These are phyloP conservation scores for Penicillium sp. DNA, from an alignment of 2,329 filamentous ascomycete species.

Conservation along the genomic window DNA sequence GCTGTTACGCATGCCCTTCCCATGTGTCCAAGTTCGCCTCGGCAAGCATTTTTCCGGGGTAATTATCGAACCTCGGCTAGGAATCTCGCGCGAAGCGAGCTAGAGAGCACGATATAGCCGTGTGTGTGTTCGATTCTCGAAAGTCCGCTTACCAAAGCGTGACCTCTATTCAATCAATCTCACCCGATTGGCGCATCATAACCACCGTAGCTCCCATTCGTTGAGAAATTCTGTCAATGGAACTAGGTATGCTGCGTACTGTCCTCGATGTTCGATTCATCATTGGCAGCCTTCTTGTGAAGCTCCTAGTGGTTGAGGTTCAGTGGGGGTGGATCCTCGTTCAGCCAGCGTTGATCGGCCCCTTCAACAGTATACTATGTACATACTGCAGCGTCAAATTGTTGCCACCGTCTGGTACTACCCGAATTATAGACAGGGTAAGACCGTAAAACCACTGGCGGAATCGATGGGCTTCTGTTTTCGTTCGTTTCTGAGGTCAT, in stretches of 20 bases:
- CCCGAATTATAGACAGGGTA: constrained; percentile 17
- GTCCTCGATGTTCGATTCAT: background rate
- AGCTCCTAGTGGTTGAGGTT: background rate
- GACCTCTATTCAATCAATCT: background rate
- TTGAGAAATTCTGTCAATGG: background rate
- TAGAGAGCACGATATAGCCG: background rate
- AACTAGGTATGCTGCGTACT: background rate
- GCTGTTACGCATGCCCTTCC: background rate
- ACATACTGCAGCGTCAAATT: constrained; percentile 18
- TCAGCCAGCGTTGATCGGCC: background rate
- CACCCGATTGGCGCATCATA: too few relatives aligned
- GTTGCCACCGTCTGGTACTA: constrained; percentile 21
- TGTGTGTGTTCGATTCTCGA: background rate
- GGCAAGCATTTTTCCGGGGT: constrained; percentile 4
- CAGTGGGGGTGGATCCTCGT: constrained; percentile 3
- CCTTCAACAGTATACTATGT: background rate
- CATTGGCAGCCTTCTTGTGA: constrained; percentile 9
- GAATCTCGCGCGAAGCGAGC: background rate
- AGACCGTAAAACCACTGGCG: constrained; percentile 13
- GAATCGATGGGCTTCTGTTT: constrained; percentile 5
- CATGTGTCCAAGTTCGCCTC: constrained; percentile 1
- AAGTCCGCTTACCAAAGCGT: background rate
- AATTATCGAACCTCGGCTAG: constrained; percentile 11
- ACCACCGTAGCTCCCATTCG: background rate
- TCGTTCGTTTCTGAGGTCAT: constrained; percentile 13